Evolutionary conservation across 2,329 filamentous ascomycete species (phyloP).

Genomic region (Tolypocladium capitatum): DNA sequence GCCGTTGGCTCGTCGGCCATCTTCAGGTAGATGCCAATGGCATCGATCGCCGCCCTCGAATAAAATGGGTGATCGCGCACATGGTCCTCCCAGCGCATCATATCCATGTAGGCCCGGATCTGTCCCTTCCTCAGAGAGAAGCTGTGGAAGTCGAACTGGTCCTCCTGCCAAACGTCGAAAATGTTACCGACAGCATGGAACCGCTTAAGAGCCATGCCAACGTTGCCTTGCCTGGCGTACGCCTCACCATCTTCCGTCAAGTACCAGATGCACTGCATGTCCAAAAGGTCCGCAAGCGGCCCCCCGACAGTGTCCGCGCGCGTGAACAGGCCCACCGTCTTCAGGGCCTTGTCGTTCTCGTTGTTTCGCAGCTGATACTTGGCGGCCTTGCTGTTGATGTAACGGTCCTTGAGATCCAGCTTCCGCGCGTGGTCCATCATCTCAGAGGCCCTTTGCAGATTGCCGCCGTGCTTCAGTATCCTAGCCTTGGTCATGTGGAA

Average conservation of each 20-base stretch:
- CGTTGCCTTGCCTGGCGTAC: conserved; percentile 67
- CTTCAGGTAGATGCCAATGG: conserved; percentile 66
- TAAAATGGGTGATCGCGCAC: conserved; percentile 90
- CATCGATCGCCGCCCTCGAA: conserved; percentile 67
- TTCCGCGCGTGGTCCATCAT: conserved; percentile 78
- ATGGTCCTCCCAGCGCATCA: conserved; percentile 91
- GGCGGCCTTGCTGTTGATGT: conserved; percentile 96
- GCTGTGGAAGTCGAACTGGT: conserved; percentile 97
- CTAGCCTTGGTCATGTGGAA: conserved; percentile 92
- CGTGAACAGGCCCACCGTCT: conserved; percentile 89
- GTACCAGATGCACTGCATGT: conserved; percentile 99
- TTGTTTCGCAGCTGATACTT: conserved; percentile 94
- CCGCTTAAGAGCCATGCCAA: conserved; percentile 79
- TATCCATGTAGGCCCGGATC: conserved; percentile 86
- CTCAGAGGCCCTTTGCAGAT: conserved; percentile 66
- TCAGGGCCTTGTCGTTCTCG: conserved; percentile 72
- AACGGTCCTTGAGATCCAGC: conserved; percentile 80
- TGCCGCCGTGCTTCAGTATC: conserved; percentile 82
- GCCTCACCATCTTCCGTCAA: conserved; percentile 90
- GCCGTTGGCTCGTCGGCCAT: conserved; percentile 62
- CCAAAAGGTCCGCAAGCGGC: conserved; percentile 77
- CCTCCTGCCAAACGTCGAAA: conserved; percentile 95
- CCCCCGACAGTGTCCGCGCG: conserved; percentile 80
- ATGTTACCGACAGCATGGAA: conserved; percentile 82
- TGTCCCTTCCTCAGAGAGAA: conserved; percentile 96